Percentiles rank a stretch among this genome's conserved stretches.
Evolutionary conservation across 352 stramenopile species (phyloP).

Genomic region (Saprolegnia diclina): DNA sequence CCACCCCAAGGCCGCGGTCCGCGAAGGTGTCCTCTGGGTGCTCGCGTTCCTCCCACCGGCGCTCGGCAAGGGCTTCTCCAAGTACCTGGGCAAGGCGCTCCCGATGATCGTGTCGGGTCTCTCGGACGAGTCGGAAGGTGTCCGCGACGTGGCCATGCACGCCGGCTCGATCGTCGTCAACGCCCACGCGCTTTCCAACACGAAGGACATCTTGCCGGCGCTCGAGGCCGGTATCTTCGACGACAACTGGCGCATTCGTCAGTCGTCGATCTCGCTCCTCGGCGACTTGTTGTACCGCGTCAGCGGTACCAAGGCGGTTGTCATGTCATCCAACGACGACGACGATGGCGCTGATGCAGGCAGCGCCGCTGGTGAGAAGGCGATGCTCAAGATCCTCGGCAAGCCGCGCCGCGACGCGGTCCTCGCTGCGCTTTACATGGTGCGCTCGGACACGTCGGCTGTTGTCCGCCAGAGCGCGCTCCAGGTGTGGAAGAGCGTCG

Average conservation of each 20-base stretch:
- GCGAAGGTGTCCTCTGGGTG: constrained; percentile 98
- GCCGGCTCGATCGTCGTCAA: constrained; percentile 97
- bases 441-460: constrained; percentile 94
- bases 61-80: constrained; percentile 89
- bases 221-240: constrained; percentile 95
- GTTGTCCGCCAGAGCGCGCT: constrained; percentile 96
- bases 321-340: constrained; percentile 41
- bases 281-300: constrained; percentile 96
- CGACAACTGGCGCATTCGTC: constrained; percentile 98
- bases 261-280: constrained; percentile 96
- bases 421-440: constrained; percentile 97
- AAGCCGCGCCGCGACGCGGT: constrained; percentile 93
- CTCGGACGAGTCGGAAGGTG: constrained; percentile 96
- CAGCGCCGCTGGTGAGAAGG: constrained; percentile 73
- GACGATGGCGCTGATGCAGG: constrained; percentile 82
- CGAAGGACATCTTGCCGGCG: constrained; percentile 95
- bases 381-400: constrained; percentile 89
- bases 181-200: constrained; percentile 94
- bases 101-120: constrained; percentile 96
- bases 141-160: constrained; percentile 96
- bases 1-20: constrained; percentile 92
- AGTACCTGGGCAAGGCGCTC: constrained; percentile 92
- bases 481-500: constrained; percentile 99
- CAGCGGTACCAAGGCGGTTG: constrained; percentile 92
- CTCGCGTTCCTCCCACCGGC: constrained; percentile 97